phyloP scores from a whole-genome alignment of 164 flowering plant species.

The Kalanchoe fedtschenkoi region DNA sequence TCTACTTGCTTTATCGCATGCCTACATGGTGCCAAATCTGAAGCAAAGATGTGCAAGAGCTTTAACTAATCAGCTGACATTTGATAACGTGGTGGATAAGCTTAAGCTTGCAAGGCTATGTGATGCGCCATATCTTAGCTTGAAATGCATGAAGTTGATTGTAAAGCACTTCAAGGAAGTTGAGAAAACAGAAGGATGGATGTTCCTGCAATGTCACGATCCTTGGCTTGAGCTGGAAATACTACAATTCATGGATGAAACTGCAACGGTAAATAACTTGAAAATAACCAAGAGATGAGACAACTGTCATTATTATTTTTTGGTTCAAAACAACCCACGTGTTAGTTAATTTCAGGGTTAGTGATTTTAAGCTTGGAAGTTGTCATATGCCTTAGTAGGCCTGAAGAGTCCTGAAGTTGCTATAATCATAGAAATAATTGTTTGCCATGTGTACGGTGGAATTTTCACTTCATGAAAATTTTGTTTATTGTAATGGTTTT shows the following conservation, averaged over 20 bases:
- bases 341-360: constrained; percentile 1
- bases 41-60: constrained; percentile 56
- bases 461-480: background rate
- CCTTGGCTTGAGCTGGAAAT: constrained; percentile 83
- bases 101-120: constrained; percentile 71
- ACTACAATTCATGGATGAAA: constrained; percentile 70
- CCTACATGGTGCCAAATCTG: constrained; percentile 50
- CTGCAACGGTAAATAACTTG: constrained; percentile 41
- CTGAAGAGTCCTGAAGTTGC: background rate
- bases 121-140: constrained; percentile 72
- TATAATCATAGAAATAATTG: background rate
- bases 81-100: constrained; percentile 72
- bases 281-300: background rate
- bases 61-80: constrained; percentile 33
- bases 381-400: background rate
- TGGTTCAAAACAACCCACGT: background rate
- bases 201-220: constrained; percentile 63
- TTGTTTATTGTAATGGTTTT: background rate
- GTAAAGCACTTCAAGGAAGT: constrained; percentile 44
- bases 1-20: constrained; percentile 73
- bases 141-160: constrained; percentile 69
- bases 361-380: background rate
- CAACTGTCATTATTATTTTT: background rate
- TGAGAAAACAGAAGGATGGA: constrained; percentile 82
- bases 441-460: background rate